Percentiles rank a stretch among this genome's conserved stretches.
These are phyloP conservation scores for Sclerotinia nivalis DNA, from an alignment of 2,329 filamentous ascomycete species.

Conservation along the genomic window DNA sequence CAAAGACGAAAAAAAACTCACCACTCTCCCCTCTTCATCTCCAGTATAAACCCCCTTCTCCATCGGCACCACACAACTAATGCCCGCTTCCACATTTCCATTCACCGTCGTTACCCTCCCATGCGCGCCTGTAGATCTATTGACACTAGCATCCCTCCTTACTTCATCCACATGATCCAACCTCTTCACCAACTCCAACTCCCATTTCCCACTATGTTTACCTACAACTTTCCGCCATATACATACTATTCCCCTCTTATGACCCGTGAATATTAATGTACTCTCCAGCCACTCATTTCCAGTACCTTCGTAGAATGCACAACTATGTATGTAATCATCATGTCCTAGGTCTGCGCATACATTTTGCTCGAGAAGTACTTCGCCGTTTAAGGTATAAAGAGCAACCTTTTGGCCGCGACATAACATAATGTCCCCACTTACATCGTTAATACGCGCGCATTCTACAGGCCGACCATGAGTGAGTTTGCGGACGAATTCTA, in stretches of 20 bases:
- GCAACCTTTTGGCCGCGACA: conserved; percentile 74
- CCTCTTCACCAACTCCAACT: conserved; percentile 74
- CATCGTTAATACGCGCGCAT: conserved; percentile 84
- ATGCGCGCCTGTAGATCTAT: conserved; percentile 37
- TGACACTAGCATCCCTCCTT: conserved; percentile 49
- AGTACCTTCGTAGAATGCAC: conserved; percentile 91
- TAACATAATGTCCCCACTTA: conserved; percentile 85
- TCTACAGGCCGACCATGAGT: conserved; percentile 60
- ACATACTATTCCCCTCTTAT: conserved; percentile 80
- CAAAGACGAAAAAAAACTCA: conserved; percentile 47
- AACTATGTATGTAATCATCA: conserved; percentile 77
- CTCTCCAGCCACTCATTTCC: conserved; percentile 91
- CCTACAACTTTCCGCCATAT: conserved; percentile 62
- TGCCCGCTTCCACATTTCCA: conserved; percentile 62
- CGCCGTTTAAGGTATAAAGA: conserved; percentile 86
- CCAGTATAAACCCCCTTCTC: conserved; percentile 86
- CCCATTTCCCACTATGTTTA: conserved; percentile 61
- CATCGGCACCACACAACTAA: conserved; percentile 85
- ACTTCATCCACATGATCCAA: conserved; percentile 78
- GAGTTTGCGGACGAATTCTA: conserved; percentile 79
- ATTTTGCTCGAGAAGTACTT: conserved; percentile 77
- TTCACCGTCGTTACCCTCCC: conserved; percentile 17
- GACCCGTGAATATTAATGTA: conserved; percentile 85
- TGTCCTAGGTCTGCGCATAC: conserved; percentile 60
- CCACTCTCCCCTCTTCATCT: conserved; percentile 89